These are phyloP conservation scores for Podospora pseudocomata DNA, from an alignment of 495 filamentous ascomycete genomes.

Conservation along the genomic window DNA sequence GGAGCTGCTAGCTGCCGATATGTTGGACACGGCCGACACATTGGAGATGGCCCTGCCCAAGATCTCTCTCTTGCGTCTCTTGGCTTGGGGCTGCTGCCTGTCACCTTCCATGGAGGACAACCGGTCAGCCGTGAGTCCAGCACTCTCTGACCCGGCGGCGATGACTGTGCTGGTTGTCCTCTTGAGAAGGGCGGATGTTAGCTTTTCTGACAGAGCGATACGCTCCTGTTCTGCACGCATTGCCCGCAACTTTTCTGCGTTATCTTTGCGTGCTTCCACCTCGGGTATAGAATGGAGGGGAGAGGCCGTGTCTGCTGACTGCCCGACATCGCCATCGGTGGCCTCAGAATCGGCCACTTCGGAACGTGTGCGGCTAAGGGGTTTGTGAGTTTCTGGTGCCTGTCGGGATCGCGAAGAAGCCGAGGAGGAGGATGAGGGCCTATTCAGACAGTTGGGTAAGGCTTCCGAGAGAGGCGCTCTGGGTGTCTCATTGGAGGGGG, in stretches of 20 bases:
- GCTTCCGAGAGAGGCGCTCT: constrained; percentile 38
- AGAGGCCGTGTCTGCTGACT: constrained; percentile 7
- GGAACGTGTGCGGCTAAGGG: constrained; percentile 28
- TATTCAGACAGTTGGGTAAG: constrained; percentile 39
- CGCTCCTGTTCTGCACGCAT: constrained; percentile 22
- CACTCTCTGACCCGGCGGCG: neutral
- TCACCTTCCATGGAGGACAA: constrained; percentile 20
- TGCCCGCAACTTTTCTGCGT: constrained; percentile 17
- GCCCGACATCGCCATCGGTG: constrained; percentile 22
- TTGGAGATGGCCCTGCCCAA: constrained; percentile 52
- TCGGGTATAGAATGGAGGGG: neutral
- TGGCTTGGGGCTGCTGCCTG: neutral
- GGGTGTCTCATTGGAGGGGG: constrained; percentile 12
- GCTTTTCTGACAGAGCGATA: constrained; percentile 30
- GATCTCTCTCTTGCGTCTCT: constrained; percentile 38
- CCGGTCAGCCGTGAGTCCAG: neutral
- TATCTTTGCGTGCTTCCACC: constrained; percentile 2
- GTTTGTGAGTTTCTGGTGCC: constrained; percentile 4
- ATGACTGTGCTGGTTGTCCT: constrained; percentile 14
- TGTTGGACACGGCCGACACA: constrained; percentile 39
- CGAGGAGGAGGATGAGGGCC: constrained; percentile 22
- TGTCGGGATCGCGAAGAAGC: constrained; percentile 1
- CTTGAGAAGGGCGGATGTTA: constrained; percentile 26
- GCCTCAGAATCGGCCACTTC: constrained; percentile 46
- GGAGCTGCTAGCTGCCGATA: neutral